These are phyloP conservation scores for Jatropha multifida DNA, from an alignment of 441 rosid species.

Conservation along the genomic window DNA sequence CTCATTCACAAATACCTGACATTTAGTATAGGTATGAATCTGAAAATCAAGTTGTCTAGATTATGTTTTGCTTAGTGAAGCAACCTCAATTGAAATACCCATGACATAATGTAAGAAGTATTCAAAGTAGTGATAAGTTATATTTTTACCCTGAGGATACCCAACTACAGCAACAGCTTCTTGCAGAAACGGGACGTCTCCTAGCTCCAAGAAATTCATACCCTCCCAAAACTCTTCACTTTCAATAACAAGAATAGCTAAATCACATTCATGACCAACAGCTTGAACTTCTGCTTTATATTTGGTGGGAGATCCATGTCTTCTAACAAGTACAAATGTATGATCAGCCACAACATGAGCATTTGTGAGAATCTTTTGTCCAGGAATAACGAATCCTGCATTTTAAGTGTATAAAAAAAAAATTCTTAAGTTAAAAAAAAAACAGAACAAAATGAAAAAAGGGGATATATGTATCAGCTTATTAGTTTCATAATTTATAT, in stretches of 20 bases:
- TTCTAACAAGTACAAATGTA: slow-evolving; percentile 80
- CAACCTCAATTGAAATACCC: neutral
- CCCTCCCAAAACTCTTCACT: slow-evolving; percentile 64
- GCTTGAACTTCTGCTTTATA: slow-evolving; percentile 66
- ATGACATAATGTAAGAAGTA: neutral
- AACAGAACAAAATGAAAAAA: neutral
- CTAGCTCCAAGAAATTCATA: slow-evolving; percentile 68
- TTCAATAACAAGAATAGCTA: slow-evolving; percentile 65
- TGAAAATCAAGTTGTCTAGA: neutral
- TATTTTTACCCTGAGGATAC: slow-evolving; percentile 57
- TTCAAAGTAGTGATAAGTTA: neutral
- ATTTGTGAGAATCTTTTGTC: slow-evolving; percentile 73
- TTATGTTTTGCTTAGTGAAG: neutral
- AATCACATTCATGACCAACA: slow-evolving; percentile 85
- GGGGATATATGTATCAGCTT: neutral
- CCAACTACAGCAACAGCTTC: slow-evolving; percentile 82
- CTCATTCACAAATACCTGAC: neutral
- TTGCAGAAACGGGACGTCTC: slow-evolving; percentile 70
- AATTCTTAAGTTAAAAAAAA: neutral
- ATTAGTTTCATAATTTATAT: neutral
- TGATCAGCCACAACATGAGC: slow-evolving; percentile 90
- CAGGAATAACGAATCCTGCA: slow-evolving; percentile 60
- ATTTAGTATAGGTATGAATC: neutral
- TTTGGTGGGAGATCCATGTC: slow-evolving; percentile 78
- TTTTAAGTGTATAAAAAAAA: neutral